Conservation (phyloP, 2,329 filamentous ascomycete genomes). For the Penicillium sp. region DNA sequence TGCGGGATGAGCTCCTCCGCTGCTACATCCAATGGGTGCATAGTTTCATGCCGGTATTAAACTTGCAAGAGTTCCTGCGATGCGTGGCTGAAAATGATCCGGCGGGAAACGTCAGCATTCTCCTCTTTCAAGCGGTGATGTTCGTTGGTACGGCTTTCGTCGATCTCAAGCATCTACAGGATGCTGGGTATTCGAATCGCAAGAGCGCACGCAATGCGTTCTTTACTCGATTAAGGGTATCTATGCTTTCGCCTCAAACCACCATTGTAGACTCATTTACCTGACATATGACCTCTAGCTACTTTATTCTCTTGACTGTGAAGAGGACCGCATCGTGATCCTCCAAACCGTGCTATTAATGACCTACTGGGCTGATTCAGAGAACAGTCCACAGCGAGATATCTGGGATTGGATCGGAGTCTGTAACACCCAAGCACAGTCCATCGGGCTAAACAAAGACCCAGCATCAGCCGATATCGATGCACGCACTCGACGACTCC, state of each 20-base stretch:
- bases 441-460: constrained; percentile 79
- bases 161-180: constrained; percentile 66
- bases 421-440: constrained; percentile 80
- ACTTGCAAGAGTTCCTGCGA: constrained; percentile 54
- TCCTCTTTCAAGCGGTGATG: constrained; percentile 90
- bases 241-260: constrained; percentile 16
- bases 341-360: constrained; percentile 80
- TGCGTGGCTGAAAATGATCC: constrained; percentile 62
- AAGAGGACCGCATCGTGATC: constrained; percentile 76
- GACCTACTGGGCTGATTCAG: constrained; percentile 93
- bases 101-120: constrained; percentile 66
- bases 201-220: constrained; percentile 79
- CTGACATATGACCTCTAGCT: constrained; percentile 49
- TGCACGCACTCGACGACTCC: constrained; percentile 64
- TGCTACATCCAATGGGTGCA: constrained; percentile 82
- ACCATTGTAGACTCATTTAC: background rate
- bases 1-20: constrained; percentile 73
- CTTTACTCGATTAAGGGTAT: constrained; percentile 74
- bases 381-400: constrained; percentile 79
- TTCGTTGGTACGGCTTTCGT: constrained; percentile 83
- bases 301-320: constrained; percentile 87
- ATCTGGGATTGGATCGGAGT: constrained; percentile 96
- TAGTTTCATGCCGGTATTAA: constrained; percentile 83
- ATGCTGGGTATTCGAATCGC: constrained; percentile 69
- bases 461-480: constrained; percentile 61